Base-by-base conservation (phyloP, 345 rosid genomes). In the Nasturtium officinale region DNA sequence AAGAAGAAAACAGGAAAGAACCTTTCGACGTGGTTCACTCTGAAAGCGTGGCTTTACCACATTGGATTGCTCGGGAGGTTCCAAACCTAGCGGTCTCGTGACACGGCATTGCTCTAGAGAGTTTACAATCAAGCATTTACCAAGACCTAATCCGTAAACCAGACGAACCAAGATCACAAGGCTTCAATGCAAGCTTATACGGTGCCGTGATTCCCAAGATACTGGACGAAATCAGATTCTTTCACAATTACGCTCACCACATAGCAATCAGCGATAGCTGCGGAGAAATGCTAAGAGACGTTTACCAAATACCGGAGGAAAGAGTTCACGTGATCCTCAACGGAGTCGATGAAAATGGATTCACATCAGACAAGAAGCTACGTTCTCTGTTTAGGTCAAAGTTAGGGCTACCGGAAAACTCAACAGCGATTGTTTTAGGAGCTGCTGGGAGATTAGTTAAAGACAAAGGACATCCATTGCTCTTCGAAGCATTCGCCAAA, bases 21-120 rank as follows among this genome's bases (percentile, higher is more conserved):
- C 81, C 83, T 1, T 95, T 91, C 62, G 96, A 95, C 32, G 96
- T 81, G 28, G 82, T 95, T 67, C 99, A 95, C 80, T 81, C 96
- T 0, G 97, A 95, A 69, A 95, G 99, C 12, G 99, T 95, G 12
- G 89, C 99, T 2, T 81, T 91, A 46, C 99, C 97, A 1, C 82
- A 91, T 45, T 86, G 87, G 87, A 10, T 82, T 5, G 97, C 99
- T 5, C 79, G 90, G 0, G 78, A 82, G 0, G 80, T 88, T 18
- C 82, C 83, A 2, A 88, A 88, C 78, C 83, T 91, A 3, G 96
- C 86, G 0, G 99, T 88, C 55, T 77, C 99, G 5, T 95, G 97
- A 97, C 97, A 95, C 18, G 97, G 99, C 13, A 95, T 95, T 28
- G 99, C 97, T 1, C 78, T 91, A 0, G 97, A 95, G 84, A 86